Evolutionary conservation across 495 filamentous ascomycete species (phyloP).

Genomic region (Parachaetomium inaequale): DNA sequence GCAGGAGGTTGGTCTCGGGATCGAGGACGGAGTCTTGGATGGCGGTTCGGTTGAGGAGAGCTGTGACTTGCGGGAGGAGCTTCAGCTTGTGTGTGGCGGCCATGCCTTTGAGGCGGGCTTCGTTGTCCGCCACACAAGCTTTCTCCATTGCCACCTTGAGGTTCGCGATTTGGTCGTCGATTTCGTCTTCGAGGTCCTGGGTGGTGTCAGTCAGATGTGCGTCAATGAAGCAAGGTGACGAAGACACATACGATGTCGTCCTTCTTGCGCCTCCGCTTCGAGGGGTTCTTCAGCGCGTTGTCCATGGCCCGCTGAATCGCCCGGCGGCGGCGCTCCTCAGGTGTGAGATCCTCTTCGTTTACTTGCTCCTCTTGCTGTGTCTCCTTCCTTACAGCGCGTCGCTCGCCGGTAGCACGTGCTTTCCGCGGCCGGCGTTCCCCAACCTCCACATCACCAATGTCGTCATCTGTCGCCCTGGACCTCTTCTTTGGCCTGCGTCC

Average conservation of each 20-base stretch:
- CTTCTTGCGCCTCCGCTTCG: slow-evolving; percentile 74
- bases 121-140: slow-evolving; percentile 81
- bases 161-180: slow-evolving; percentile 82
- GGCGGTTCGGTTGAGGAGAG: slow-evolving; percentile 81
- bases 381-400: slow-evolving; percentile 46
- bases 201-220: slow-evolving; percentile 18
- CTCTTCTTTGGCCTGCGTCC: slow-evolving; percentile 73
- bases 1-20: slow-evolving; percentile 89
- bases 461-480: slow-evolving; percentile 51
- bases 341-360: slow-evolving; percentile 60
- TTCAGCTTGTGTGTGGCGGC: slow-evolving; percentile 90
- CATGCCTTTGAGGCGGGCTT: slow-evolving; percentile 67
- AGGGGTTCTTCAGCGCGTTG: slow-evolving; percentile 77
- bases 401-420: slow-evolving; percentile 32
- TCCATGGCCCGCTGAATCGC: slow-evolving; percentile 85
- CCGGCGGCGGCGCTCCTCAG: slow-evolving; percentile 68
- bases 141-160: slow-evolving; percentile 89
- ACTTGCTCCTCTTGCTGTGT: slow-evolving; percentile 53
- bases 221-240: no score
- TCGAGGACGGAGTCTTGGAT: slow-evolving; percentile 79
- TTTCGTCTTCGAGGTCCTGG: slow-evolving; percentile 82
- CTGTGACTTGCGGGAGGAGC: slow-evolving; percentile 88
- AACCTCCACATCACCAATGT: slow-evolving; percentile 54
- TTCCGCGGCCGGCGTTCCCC: slow-evolving; percentile 48
- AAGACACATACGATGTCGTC: slow-evolving; percentile 72